These are phyloP conservation scores for Artemisia argyi DNA, from an alignment of 129 eudicot genomes.

Conservation along the genomic window DNA sequence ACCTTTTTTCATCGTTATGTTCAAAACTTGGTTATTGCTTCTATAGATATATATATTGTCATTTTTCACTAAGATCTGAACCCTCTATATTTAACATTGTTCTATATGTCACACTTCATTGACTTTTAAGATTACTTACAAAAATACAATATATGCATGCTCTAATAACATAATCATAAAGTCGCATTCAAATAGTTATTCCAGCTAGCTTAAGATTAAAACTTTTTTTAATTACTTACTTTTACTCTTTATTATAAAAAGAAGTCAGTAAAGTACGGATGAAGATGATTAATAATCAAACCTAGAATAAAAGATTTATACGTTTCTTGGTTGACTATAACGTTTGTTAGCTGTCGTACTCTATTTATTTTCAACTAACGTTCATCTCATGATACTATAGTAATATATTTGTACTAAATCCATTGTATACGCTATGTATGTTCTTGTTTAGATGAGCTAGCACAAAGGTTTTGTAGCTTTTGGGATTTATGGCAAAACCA, in stretches of 20 bases:
- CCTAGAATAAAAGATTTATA: not conserved
- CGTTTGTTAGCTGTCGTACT: constrained; percentile 19
- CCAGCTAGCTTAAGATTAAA: not conserved
- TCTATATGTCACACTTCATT: too few species aligned
- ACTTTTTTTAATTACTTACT: not conserved
- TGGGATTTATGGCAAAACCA: constrained; percentile 13
- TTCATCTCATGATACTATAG: constrained; percentile 17
- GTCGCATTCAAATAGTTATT: too few species aligned
- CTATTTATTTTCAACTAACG: constrained; percentile 19
- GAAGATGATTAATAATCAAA: constrained; percentile 6
- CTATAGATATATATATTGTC: not conserved
- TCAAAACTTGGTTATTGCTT: not conserved
- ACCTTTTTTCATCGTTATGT: not conserved
- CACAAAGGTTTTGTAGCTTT: constrained; percentile 1
- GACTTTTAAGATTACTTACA: too few species aligned
- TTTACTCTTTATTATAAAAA: not conserved
- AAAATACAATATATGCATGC: too few species aligned
- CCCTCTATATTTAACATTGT: not conserved
- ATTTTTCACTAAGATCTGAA: constrained; percentile 7
- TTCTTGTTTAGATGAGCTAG: constrained; percentile 19
- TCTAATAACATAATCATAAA: too few species aligned
- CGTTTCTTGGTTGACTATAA: constrained; percentile 35
- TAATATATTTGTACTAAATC: constrained; percentile 12
- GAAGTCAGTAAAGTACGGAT: constrained; percentile 30
- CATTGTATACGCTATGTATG: constrained; percentile 8